A percentile compares a stretch with the other conserved stretches of the same genome.
phyloP scores from a whole-genome alignment of 495 filamentous ascomycete genomes.

The Talaromyces trachyspermus region DNA sequence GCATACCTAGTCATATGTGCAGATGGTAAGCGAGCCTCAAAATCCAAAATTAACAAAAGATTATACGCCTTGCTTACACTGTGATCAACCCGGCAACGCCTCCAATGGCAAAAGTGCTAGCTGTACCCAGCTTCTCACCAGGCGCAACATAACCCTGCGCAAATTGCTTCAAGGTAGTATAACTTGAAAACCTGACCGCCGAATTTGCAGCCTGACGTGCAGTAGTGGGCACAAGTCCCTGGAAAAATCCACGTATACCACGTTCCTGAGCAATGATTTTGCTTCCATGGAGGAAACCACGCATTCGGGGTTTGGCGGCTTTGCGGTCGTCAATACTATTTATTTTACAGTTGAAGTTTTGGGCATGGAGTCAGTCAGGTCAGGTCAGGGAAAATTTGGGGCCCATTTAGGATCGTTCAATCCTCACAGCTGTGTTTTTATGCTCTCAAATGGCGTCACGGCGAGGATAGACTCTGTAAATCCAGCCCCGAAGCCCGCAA shows the following conservation, averaged over 20 bases:
- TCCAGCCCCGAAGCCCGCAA: conserved; percentile 91
- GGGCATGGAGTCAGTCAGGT: too few species aligned
- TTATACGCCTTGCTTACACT: conserved; percentile 54
- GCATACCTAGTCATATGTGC: conserved; percentile 35
- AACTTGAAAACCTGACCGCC: conserved; percentile 80
- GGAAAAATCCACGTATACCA: conserved; percentile 87
- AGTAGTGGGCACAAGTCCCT: conserved; percentile 92
- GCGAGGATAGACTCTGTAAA: conserved; percentile 89
- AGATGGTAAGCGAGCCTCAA: conserved; percentile 4
- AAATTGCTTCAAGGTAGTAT: conserved; percentile 82
- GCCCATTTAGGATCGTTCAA: too few species aligned
- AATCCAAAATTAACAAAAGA: background rate
- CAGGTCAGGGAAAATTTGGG: background rate
- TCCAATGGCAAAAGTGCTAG: conserved; percentile 85
- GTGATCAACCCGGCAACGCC: conserved; percentile 87
- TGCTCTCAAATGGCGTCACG: conserved; percentile 95
- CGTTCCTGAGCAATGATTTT: conserved; percentile 80
- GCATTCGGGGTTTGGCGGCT: conserved; percentile 74
- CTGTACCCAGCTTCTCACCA: conserved; percentile 87
- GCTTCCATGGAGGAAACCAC: conserved; percentile 86
- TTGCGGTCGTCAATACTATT: conserved; percentile 90
- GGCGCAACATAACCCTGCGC: conserved; percentile 89
- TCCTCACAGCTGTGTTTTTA: conserved; percentile 89
- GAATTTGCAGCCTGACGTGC: conserved; percentile 92
- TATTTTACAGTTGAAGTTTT: too few species aligned